A percentile compares a stretch with the other conserved stretches of the same genome.
These are phyloP conservation scores for Nicotiana benthamiana DNA, from an alignment of 257 asterid genomes.

Conservation along the genomic window DNA sequence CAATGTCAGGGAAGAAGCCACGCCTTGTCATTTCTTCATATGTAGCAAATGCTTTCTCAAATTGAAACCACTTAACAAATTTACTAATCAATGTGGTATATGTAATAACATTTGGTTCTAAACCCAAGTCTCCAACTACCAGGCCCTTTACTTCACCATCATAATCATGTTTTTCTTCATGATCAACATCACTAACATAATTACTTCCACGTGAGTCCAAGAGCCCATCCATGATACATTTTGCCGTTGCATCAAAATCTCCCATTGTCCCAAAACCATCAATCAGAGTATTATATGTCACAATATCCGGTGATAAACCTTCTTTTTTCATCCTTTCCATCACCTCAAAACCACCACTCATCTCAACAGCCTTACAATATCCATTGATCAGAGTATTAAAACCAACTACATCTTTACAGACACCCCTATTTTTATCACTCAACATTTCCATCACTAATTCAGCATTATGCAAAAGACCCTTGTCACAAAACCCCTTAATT, in stretches of 20 bases:
- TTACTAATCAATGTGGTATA: slow-evolving; percentile 45
- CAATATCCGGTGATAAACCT: slow-evolving; percentile 50
- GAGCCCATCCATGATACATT: slow-evolving; percentile 49
- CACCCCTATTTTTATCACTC: slow-evolving; percentile 18
- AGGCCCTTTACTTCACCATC: slow-evolving; percentile 14
- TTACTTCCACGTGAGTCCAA: slow-evolving; percentile 14
- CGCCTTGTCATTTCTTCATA: slow-evolving; percentile 48
- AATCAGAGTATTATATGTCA: slow-evolving; percentile 73
- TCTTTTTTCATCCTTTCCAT: slow-evolving; percentile 44
- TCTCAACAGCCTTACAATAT: slow-evolving; percentile 49
- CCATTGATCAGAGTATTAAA: slow-evolving; percentile 63
- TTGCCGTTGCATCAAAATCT: slow-evolving; percentile 57
- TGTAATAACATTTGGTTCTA: slow-evolving; percentile 42
- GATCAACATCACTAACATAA: background rate
- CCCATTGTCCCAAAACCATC: slow-evolving; percentile 54
- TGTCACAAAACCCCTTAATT: slow-evolving; percentile 70
- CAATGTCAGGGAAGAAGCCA: slow-evolving; percentile 67
- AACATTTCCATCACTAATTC: slow-evolving; percentile 48
- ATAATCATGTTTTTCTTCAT: slow-evolving; percentile 5
- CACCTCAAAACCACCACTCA: slow-evolving; percentile 40
- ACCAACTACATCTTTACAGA: slow-evolving; percentile 50
- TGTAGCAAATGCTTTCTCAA: slow-evolving; percentile 47
- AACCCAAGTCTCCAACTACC: slow-evolving; percentile 16
- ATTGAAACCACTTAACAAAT: slow-evolving; percentile 27
- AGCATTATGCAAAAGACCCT: slow-evolving; percentile 59